Conservation (phyloP, 2,329 filamentous ascomycete genomes). For the Alternaria postmessia region DNA sequence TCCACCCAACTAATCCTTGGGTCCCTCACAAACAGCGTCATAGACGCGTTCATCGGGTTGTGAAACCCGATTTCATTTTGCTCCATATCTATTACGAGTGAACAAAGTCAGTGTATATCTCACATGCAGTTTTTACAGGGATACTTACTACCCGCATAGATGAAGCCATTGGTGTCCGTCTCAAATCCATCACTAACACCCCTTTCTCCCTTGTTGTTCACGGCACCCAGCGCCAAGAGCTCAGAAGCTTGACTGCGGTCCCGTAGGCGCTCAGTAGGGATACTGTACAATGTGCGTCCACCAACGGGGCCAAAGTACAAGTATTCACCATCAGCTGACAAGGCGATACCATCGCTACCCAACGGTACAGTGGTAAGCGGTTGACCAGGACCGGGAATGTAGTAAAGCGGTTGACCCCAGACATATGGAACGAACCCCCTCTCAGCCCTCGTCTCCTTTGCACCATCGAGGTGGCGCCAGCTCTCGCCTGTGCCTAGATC, state of each 20-base stretch:
- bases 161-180: constrained; percentile 59
- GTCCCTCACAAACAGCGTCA: constrained; percentile 56
- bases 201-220: constrained; percentile 57
- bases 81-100: constrained; percentile 54
- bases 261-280: constrained; percentile 56
- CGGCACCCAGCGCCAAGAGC: constrained; percentile 54
- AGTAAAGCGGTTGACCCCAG: constrained; percentile 60
- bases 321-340: constrained; percentile 58
- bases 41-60: constrained; percentile 56
- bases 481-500: constrained; percentile 59
- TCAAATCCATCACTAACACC: constrained; percentile 63
- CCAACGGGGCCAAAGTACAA: constrained; percentile 59
- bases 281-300: constrained; percentile 55
- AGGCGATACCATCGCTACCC: constrained; percentile 61
- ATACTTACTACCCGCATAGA: constrained; percentile 55
- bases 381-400: constrained; percentile 44
- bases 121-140: background rate
- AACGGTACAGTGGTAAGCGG: constrained; percentile 53
- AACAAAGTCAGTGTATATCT: background rate
- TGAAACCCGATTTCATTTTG: constrained; percentile 52
- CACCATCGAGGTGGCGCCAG: constrained; percentile 60
- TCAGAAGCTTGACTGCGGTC: constrained; percentile 52
- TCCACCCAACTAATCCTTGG: constrained; percentile 61
- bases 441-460: constrained; percentile 52
- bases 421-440: constrained; percentile 59